Conservation (phyloP, 2,329 filamentous ascomycete genomes). For the Daldinia sp. region DNA sequence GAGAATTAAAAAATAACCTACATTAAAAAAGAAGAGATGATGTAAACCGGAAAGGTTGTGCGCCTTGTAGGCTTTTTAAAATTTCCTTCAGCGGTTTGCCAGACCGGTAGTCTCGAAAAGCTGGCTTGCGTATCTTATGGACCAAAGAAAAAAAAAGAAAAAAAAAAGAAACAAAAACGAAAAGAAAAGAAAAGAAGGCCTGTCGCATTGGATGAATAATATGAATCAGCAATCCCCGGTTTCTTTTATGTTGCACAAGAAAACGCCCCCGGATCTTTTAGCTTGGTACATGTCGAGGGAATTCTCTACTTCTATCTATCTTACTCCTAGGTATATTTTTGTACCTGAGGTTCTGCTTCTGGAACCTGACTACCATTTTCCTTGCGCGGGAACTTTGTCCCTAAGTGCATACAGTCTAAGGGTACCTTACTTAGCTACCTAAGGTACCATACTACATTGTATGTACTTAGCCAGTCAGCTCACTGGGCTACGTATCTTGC, state of each 20-base stretch:
- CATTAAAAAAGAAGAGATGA: neutral
- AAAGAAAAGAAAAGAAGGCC: conserved; percentile 6
- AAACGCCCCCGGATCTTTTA: conserved; percentile 24
- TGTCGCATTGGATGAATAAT: conserved; percentile 31
- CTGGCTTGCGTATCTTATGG: conserved; percentile 10
- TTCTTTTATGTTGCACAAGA: conserved; percentile 30
- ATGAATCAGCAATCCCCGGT: conserved; percentile 27
- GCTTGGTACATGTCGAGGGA: conserved; percentile 28
- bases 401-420: conserved; percentile 22
- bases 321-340: conserved; percentile 5
- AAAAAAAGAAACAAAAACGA: too few species aligned
- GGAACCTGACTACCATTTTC: conserved; percentile 29
- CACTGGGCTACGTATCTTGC: conserved; percentile 25
- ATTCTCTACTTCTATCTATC: conserved; percentile 6
- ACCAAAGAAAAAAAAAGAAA: too few species aligned
- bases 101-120: neutral
- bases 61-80: neutral
- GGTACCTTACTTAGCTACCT: conserved; percentile 17
- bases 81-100: neutral
- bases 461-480: conserved; percentile 18
- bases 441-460: too few species aligned
- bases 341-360: conserved; percentile 22
- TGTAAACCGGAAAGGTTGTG: neutral
- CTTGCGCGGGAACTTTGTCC: conserved; percentile 11
- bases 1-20: neutral